Evolutionary conservation across 2,329 filamentous ascomycete species (phyloP), one percentile per base, ranked within the genome.

Genomic region (Thielaviopsis euricoi): DNA sequence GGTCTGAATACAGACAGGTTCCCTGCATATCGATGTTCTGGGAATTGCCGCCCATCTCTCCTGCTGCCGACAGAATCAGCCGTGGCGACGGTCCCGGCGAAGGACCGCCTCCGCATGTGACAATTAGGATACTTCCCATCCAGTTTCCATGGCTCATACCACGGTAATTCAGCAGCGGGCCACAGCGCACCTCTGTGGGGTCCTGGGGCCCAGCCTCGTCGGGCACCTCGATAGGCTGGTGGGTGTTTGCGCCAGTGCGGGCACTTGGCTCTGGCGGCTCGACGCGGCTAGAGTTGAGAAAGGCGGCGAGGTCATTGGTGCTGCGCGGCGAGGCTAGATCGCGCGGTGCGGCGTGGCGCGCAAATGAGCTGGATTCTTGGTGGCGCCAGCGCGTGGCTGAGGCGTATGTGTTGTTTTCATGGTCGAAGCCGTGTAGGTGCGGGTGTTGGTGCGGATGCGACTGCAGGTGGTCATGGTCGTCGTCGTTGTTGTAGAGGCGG

Each of bases 81-180:
- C 23, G 52, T 46, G 12, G 56, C 53, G 21, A 58, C 58, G 7
- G 52, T 61, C 25, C 55, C 55, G 21, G 58, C 63, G 48, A 69
- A 29, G 29, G 52, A 52, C 52, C 58, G 23, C 86, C 86, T 4
- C 89, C 86, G 55, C 78, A 82, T 17, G 85, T 86, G 56, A 96
- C 89, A 54, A 96, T 73, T 64, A 96, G 73, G 7, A 95, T 86
- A 68, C 89, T 95, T 59, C 91, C 90, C 64, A 87, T 76, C 90
- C 91, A 97, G 46, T 74, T 74, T 26, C 76, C 77, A 64, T 84
- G 80, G 63, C 85, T 81, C 80, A 86, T 89, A 65, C 80, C 79
- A 62, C 84, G 77, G 69, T 89, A 91, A 71, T 91, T 91, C 62
- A 91, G 71, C 62, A 91, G 72, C 21, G 87, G 87, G 0, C 87